Evolutionary conservation across 2,329 filamentous ascomycete genomes (phyloP).

Genomic region (Talaromyces sp.): DNA sequence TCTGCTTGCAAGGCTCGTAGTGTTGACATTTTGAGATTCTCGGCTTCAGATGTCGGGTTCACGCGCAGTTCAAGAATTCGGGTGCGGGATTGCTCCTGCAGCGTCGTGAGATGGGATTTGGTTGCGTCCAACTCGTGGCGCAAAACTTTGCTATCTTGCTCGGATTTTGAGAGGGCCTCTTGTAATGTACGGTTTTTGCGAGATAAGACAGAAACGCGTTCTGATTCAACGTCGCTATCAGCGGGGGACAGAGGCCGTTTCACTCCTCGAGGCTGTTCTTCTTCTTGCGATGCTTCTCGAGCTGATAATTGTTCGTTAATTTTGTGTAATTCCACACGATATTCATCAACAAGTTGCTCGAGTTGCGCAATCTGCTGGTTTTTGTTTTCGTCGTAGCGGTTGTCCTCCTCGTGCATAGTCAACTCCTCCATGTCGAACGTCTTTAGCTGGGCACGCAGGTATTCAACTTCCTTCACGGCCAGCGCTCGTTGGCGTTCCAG

Average conservation of each 20-base stretch:
- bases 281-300: conserved; percentile 46
- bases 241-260: conserved; percentile 62
- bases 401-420: conserved; percentile 70
- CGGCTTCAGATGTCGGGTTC: conserved; percentile 85
- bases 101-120: conserved; percentile 64
- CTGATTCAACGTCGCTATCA: conserved; percentile 51
- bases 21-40: conserved; percentile 77
- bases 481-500: conserved; percentile 81
- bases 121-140: conserved; percentile 70
- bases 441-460: conserved; percentile 85
- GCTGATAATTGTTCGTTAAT: conserved; percentile 70
- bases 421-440: conserved; percentile 82
- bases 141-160: conserved; percentile 65
- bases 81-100: conserved; percentile 66
- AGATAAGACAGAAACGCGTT: conserved; percentile 75
- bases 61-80: conserved; percentile 79
- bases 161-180: conserved; percentile 64
- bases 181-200: conserved; percentile 85
- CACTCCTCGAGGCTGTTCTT: conserved; percentile 43
- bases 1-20: conserved; percentile 73
- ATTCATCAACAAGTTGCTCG: conserved; percentile 79
- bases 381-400: conserved; percentile 67
- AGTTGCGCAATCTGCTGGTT: conserved; percentile 71
- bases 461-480: conserved; percentile 88
- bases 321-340: conserved; percentile 72